Percentiles rank a stretch among this genome's conserved stretches.
These are phyloP conservation scores for Cutaneotrichosporon daszewskae DNA, from an alignment of 1,284 basidiomycete genomes.

Conservation along the genomic window DNA sequence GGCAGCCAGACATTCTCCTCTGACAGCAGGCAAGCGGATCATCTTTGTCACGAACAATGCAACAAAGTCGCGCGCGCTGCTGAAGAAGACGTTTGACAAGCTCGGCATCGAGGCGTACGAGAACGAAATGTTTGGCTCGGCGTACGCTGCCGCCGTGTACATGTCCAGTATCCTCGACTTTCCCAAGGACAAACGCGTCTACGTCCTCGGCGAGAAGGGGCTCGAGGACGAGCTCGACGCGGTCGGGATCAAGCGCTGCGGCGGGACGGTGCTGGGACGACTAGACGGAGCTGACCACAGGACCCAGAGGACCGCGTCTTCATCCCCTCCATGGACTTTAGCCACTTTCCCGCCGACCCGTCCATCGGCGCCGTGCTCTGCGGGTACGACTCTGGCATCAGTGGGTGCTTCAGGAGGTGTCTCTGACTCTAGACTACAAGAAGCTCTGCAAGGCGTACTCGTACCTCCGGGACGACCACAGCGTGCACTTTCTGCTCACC, in stretches of 20 bases:
- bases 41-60: slow-evolving; percentile 98
- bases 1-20: neutral
- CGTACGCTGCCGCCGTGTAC: slow-evolving; percentile 89
- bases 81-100: slow-evolving; percentile 85
- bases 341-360: slow-evolving; percentile 66
- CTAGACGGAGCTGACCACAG: slow-evolving; percentile 50
- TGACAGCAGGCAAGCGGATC: slow-evolving; percentile 67
- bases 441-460: slow-evolving; percentile 91
- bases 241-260: slow-evolving; percentile 72
- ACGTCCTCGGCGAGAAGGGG: slow-evolving; percentile 87
- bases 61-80: slow-evolving; percentile 80
- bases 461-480: slow-evolving; percentile 72
- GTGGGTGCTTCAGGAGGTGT: slow-evolving; percentile 28
- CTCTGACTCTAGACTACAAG: slow-evolving; percentile 63
- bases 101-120: slow-evolving; percentile 78
- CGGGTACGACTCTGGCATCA: slow-evolving; percentile 58
- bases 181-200: slow-evolving; percentile 87
- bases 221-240: slow-evolving; percentile 85
- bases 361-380: slow-evolving; percentile 84
- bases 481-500: slow-evolving; percentile 81
- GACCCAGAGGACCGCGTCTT: slow-evolving; percentile 76
- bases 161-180: slow-evolving; percentile 82
- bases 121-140: slow-evolving; percentile 86
- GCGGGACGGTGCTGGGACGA: slow-evolving; percentile 74
- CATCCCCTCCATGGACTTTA: slow-evolving; percentile 63